Base-by-base conservation (phyloP, 2,329 filamentous ascomycete genomes). In the Fusarium sp. region DNA sequence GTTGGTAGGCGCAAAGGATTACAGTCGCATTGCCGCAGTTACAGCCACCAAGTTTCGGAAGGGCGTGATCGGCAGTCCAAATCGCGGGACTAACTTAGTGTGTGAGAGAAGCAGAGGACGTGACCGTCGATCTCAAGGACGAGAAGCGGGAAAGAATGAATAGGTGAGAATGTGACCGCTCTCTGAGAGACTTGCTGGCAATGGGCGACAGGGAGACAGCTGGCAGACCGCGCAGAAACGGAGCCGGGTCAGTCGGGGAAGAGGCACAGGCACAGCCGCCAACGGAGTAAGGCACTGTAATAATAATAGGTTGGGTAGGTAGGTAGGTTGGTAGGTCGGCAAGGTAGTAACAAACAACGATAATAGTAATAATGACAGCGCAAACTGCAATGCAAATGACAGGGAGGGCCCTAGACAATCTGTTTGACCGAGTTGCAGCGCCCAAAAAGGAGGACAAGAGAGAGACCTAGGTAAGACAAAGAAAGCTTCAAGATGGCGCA, bases 21-120 rank as follows among this genome's bases (percentile, higher is more conserved):
- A 68, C 67, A 66, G 73, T 74, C 69, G 73, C 73, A 75, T 75
- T 68, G 69, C 70, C 64, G 61, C 64, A 69, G 58, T 63, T 64
- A 60, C 56, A 63, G 69, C 58, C 63, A 72, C 62, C 51, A 46
- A 44, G 62, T 68, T 73, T 72, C 69, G 62, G 61, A 61, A 54
- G 62, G 55, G 64, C 42, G 62, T 65, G 70, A 75, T 75, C 70
- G 68, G 62, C 69, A 63, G 60, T 59, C 63, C 58, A 62, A 64
- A 62, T 69, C 58, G 65, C 46, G 57, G 62, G 60, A 64, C 46
- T 70, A 27, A 27, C 25, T 27, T 27, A 65, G 50, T 65, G 65
- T 61, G 57, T 54, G 61, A 68, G 60, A 63, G 54, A 33, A 34
- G 36, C 31, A 53, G 29, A 54, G 44, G 53, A 33, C 40, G 51